These are phyloP conservation scores for Fusarium sp. DNA, from an alignment of 2,329 filamentous ascomycete species.

Conservation along the genomic window DNA sequence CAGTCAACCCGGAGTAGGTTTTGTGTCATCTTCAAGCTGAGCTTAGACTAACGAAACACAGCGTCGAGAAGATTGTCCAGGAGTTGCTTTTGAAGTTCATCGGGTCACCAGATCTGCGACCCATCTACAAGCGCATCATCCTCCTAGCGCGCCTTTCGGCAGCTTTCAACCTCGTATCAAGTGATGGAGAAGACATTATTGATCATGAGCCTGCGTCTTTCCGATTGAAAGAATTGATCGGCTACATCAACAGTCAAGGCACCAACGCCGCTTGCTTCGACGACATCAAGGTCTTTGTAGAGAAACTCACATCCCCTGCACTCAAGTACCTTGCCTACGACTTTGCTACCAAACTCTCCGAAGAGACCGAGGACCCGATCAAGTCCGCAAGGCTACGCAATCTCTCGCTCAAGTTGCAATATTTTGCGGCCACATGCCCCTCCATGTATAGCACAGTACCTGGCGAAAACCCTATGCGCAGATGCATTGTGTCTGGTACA, in stretches of 20 bases:
- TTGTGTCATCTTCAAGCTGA: not conserved
- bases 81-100: conserved; percentile 48
- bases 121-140: conserved; percentile 56
- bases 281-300: conserved; percentile 59
- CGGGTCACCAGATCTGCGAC: conserved; percentile 46
- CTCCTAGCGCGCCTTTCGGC: conserved; percentile 53
- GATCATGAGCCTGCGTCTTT: conserved; percentile 46
- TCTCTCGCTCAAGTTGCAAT: conserved; percentile 57
- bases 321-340: conserved; percentile 54
- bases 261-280: conserved; percentile 57
- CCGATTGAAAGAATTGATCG: conserved; percentile 50
- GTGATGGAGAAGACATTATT: conserved; percentile 47
- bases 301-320: conserved; percentile 55
- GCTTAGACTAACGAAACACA: conserved; percentile 33
- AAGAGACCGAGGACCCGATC: conserved; percentile 42
- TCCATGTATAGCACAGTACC: conserved; percentile 39
- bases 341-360: conserved; percentile 50
- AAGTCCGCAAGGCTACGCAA: conserved; percentile 47
- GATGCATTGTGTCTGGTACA: conserved; percentile 42
- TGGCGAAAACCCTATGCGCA: conserved; percentile 33
- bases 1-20: conserved; percentile 50
- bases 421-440: conserved; percentile 56
- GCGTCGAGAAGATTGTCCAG: conserved; percentile 45
- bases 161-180: conserved; percentile 50
- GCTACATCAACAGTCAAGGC: conserved; percentile 53